Percentiles rank a stretch among this genome's conserved stretches.
These are phyloP conservation scores for Tricholoma bakamatsutake DNA, from an alignment of 768 basidiomycete genomes.

Conservation along the genomic window DNA sequence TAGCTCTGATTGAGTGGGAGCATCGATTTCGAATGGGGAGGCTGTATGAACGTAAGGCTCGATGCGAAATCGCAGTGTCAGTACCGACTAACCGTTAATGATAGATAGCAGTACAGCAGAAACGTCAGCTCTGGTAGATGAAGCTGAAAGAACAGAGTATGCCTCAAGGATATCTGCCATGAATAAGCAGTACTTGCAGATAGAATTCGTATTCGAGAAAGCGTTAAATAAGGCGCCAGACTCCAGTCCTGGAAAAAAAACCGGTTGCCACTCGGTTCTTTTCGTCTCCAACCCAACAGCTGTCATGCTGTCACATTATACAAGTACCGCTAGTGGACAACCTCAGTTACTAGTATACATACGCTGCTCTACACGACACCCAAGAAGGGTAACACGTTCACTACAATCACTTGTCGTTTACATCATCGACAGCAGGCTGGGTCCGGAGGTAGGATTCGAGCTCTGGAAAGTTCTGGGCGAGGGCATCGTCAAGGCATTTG, in stretches of 20 bases:
- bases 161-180: slow-evolving; percentile 44
- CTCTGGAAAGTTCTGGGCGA: slow-evolving; percentile 69
- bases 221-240: not conserved
- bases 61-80: slow-evolving; percentile 1
- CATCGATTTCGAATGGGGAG: slow-evolving; percentile 41
- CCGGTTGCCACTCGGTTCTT: not conserved
- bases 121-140: slow-evolving; percentile 42
- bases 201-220: not conserved
- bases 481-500: slow-evolving; percentile 58
- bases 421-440: not conserved
- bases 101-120: slow-evolving; percentile 44
- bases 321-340: too few relatives aligned
- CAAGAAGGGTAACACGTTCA: not conserved
- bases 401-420: not conserved
- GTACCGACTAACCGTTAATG: slow-evolving; percentile 35
- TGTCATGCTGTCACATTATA: too few relatives aligned
- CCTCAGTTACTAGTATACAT: too few relatives aligned
- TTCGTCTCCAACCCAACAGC: too few relatives aligned
- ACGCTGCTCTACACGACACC: not conserved
- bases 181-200: not conserved
- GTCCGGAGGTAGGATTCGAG: slow-evolving; percentile 32
- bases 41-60: slow-evolving; percentile 20
- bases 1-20: slow-evolving; percentile 44
- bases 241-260: not conserved
- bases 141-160: slow-evolving; percentile 42